Evolutionary conservation across 1,284 basidiomycete genomes (phyloP), one percentile per base, ranked within the genome.

Genomic region (Cutaneotrichosporon mucoides): DNA sequence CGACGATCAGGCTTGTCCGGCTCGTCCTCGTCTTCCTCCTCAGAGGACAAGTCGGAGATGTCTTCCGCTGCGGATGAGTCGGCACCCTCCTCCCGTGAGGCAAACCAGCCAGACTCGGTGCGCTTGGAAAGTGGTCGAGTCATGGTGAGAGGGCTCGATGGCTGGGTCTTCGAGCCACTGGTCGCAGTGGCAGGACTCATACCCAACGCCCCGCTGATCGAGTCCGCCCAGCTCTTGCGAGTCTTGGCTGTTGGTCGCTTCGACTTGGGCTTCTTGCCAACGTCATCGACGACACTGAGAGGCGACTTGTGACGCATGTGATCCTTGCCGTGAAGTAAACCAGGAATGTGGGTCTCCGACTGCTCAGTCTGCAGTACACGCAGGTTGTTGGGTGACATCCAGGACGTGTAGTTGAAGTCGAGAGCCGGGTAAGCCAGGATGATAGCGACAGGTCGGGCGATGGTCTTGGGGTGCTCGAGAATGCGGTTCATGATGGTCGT

Each of bases 341-440:
- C 86, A 24, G 79, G 76, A 10, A 84, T 76, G 57, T 81, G 73
- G 1, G 76, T 71, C n/a, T 87, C 85, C 0, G 89, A 91, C 69
- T 92, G 88, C 70, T 92, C 90, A 13, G 79, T 78, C 54, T 88
- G 84, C 10, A 98, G 81, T 10, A 95, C 88, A 5, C 85, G 85
- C 51, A 98, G 81, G 75, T 96, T 88, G 16, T 84, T 84, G 1
- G 88, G 87, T 0, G 92, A 87, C 93, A 98, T 97, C 95, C 95
- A 99, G 33, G 92, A 92, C 0, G 89, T 90, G 74, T 94, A 98
- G 75, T 96, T 95, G 81, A 99, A 98, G 75, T 98, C 95, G 53
- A 98, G 84, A 15, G 79, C 80, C 3, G 82, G 80, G 65, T 84
- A 84, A 81, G 89, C 60, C 56, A 96, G 84, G 33, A 96, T 86